Conservation (phyloP, 139 green algal genomes). For the Chloropicon primus region DNA sequence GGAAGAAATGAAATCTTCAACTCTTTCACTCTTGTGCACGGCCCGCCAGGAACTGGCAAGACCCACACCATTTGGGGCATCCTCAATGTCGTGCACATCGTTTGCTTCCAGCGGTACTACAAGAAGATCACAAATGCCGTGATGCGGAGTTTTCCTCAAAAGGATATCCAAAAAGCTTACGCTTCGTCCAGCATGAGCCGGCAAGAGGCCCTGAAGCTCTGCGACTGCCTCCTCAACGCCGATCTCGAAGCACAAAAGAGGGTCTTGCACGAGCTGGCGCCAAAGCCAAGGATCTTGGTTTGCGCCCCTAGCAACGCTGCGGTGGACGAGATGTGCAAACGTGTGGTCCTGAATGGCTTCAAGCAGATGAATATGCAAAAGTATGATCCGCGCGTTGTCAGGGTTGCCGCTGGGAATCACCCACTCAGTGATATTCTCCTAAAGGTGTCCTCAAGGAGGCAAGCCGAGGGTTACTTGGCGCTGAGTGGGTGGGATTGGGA, state of each 20-base stretch:
- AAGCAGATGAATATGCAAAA: slow-evolving; percentile 15
- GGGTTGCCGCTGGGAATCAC: background rate
- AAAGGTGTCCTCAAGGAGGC: background rate
- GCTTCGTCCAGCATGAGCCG: background rate
- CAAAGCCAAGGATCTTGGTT: slow-evolving; percentile 61
- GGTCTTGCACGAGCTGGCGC: slow-evolving; percentile 18
- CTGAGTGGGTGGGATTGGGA: background rate
- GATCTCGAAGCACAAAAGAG: background rate
- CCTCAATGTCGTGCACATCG: slow-evolving; percentile 79
- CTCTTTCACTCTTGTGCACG: slow-evolving; percentile 63
- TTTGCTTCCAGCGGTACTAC: slow-evolving; percentile 68
- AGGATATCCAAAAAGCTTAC: too few species aligned
- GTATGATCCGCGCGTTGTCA: background rate
- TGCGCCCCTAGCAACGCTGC: slow-evolving; percentile 89
- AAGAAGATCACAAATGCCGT: background rate
- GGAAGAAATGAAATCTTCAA: slow-evolving; percentile 20
- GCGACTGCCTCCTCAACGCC: slow-evolving; percentile 7
- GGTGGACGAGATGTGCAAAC: slow-evolving; percentile 80
- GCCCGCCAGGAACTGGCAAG: slow-evolving; percentile 87
- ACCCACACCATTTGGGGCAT: slow-evolving; percentile 86
- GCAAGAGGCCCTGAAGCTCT: background rate
- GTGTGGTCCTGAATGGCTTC: slow-evolving; percentile 63
- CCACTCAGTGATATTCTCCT: background rate
- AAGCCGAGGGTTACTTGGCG: background rate
- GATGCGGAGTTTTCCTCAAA: slow-evolving; percentile 18